Base-by-base conservation (phyloP, 2,329 filamentous ascomycete species). In the Penicillium brevicompactum region DNA sequence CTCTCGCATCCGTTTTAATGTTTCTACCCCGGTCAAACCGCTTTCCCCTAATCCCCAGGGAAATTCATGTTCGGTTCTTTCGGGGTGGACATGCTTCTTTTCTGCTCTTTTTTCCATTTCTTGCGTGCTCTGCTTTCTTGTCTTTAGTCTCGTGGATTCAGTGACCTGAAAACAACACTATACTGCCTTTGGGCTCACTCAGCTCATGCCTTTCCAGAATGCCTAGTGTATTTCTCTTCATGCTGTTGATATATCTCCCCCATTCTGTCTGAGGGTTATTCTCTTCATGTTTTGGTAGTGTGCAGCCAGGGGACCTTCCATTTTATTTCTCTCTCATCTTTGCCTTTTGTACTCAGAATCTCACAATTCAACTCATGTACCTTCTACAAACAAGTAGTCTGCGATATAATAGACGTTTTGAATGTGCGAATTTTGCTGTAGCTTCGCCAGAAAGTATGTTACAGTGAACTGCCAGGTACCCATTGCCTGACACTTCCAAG, bases 1-100 rank as follows among this genome's bases (percentile, higher is more conserved):
- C 59, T 65, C 59, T 65, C 64, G 68, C 66, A 68, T 70, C 56
- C 51, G 60, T 51, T 67, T 69, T 70, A 64, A 67, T 65, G 57
- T 57, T 63, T 61, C 48, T 56, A 52, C 49, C 56, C 59, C 58
- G 44, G 44, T 56, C 51, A 60, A 32, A 24, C 52, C 48, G 52
- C 18, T 51, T 56, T 56, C 54, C 30, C 45, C 46, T 55, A 56
- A 51, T 59, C 21, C 49, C 32, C 41, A 44, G 37, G 45, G 51
- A 53, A 51, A 46, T 53, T 50, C 51, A 40, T 51, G 46, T 50
- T 55, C 52, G 53, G 43, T 55, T 51, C 58, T 51, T 50, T 38
- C 49, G 22, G 58, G 42, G 42, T 53, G 51, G 54, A 49, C 56
- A 58, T 57, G 57, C 53, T 55, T 62, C 44, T 56, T 46, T 55